Base-by-base conservation (phyloP, 2,329 filamentous ascomycete genomes). In the Kalmusia sp. region DNA sequence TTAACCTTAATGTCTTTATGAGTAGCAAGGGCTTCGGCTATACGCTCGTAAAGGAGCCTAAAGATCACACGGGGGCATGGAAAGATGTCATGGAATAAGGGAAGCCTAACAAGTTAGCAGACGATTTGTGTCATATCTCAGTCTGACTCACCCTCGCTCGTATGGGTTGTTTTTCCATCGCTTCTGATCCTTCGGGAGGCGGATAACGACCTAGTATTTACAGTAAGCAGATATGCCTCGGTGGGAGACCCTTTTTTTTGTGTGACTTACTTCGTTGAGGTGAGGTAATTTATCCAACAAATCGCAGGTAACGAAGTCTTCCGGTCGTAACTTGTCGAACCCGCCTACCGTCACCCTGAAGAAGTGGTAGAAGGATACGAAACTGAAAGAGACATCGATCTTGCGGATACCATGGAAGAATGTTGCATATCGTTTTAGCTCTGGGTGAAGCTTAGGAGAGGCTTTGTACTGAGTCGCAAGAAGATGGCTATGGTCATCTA, bases 321-420 rank as follows among this genome's bases (percentile, higher is more conserved):
- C 2, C 1, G 28, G 40, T 22, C 44, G 38, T 15, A 55, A 55
- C 1, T 39, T 46, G 2, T 55, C 33, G 19, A 69, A 63, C 2
- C 51, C 54, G 1, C 57, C 58, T 1, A 17, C 33, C 1, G 50
- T 52, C 6, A 71, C 63, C 14, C 64, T 58, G 56, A 71, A 71
- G 57, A 73, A 73, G 28, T 63, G 61, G 12, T 71, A 51, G 15
- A 25, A 54, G 0, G 49, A 33, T 1, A 59, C 15, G 25, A 65
- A 71, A 15, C 55, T 48, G 51, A 73, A 58, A 1, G 45, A 15
- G 0, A 73, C 14, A 30, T 40, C 34, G 1, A 72, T 34, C 7
- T 66, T 65, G 2, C 59, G 67, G 14, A 73, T 63, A 0, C 62
- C 65, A 11, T 72, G 68, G 3, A 41, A 25, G 12, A 70, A 52